Evolutionary conservation across 164 flowering plant genomes (phyloP).

Genomic region (Paratinospora sagittata): DNA sequence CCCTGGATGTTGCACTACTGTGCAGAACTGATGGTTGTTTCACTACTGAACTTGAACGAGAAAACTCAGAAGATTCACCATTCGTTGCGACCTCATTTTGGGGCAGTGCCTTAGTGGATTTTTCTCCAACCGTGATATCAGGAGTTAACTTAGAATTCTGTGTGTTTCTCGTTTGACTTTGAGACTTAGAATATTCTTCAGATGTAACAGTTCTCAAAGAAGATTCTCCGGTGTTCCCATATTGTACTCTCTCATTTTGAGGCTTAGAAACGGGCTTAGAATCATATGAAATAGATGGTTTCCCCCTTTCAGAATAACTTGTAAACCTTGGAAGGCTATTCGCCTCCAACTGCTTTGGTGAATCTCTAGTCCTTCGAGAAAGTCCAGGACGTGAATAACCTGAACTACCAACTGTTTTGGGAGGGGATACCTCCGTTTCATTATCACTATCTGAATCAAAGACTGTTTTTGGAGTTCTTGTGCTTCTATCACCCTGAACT

Average conservation of each 20-base stretch:
- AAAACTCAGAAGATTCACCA: slow-evolving; percentile 18
- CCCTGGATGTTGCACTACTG: slow-evolving; percentile 11
- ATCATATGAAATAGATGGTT: not conserved
- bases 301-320: slow-evolving; percentile 13
- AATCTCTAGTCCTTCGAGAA: slow-evolving; percentile 55
- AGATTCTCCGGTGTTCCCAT: not conserved
- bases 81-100: slow-evolving; percentile 8
- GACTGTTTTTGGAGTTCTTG: slow-evolving; percentile 18
- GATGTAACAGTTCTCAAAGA: not conserved
- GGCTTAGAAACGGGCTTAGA: not conserved
- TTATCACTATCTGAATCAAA: slow-evolving; percentile 33
- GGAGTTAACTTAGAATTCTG: slow-evolving; percentile 13
- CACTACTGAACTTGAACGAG: slow-evolving; percentile 7
- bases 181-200: slow-evolving; percentile 17
- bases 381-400: slow-evolving; percentile 21
- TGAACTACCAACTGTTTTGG: slow-evolving; percentile 16
- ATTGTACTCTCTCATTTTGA: not conserved
- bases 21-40: slow-evolving; percentile 9
- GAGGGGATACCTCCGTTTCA: slow-evolving; percentile 25
- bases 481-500: slow-evolving; percentile 14
- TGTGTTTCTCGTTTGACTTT: slow-evolving; percentile 6
- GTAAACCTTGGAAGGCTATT: slow-evolving; percentile 13
- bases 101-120: slow-evolving; percentile 12
- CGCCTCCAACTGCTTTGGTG: slow-evolving; percentile 20
- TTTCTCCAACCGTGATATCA: slow-evolving; percentile 14